A percentile compares a stretch with the other conserved stretches of the same genome.
Evolutionary conservation across 345 rosid species (phyloP).

Genomic region (Populus nigra): DNA sequence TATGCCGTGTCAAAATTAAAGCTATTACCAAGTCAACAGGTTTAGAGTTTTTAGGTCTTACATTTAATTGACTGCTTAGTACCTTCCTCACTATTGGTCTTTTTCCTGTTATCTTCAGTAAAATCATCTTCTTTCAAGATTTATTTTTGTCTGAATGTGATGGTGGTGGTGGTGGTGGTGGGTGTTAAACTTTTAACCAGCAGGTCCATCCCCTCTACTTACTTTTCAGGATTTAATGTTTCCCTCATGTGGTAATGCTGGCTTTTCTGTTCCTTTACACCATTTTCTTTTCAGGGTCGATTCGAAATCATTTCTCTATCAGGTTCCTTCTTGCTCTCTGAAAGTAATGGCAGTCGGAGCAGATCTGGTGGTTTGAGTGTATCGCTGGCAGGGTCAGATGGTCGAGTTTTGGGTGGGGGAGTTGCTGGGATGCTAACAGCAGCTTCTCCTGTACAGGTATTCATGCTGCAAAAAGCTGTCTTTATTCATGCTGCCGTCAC

Average conservation of each 20-base stretch:
- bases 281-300: slow-evolving; percentile 55
- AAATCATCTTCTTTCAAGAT: not conserved
- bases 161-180: not conserved
- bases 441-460: slow-evolving; percentile 84
- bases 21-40: not conserved
- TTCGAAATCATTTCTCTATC: slow-evolving; percentile 79
- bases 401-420: slow-evolving; percentile 72
- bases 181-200: not conserved
- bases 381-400: slow-evolving; percentile 73
- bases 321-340: slow-evolving; percentile 62
- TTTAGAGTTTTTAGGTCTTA: not conserved
- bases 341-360: slow-evolving; percentile 43
- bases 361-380: slow-evolving; percentile 59
- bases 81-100: not conserved
- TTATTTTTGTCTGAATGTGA: not conserved
- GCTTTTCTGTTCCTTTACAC: not conserved
- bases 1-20: too few relatives aligned
- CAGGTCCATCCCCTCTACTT: not conserved
- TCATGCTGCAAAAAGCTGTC: not conserved
- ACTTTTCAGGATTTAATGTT: not conserved
- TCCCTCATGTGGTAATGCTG: not conserved
- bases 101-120: not conserved
- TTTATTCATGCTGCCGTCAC: not conserved
- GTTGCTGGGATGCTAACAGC: slow-evolving; percentile 75
- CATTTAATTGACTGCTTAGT: not conserved